Base-by-base conservation (phyloP, 2,329 filamentous ascomycete genomes). In the Pochonia chlamydosporia region DNA sequence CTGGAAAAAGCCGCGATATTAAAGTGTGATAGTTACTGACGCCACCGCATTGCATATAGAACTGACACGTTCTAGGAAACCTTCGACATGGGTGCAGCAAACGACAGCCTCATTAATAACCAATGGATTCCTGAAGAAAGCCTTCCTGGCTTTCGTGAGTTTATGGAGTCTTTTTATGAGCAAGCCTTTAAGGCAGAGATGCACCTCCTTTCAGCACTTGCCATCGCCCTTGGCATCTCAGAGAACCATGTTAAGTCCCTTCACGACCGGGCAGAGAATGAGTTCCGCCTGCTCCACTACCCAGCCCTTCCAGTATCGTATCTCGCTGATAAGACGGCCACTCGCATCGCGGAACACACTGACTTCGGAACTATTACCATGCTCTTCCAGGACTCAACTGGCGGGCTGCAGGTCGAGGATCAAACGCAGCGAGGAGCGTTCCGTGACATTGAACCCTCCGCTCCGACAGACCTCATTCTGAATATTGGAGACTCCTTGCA, bases 161-260 rank as follows among this genome's bases (percentile, higher is more conserved):
- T 60, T 21, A 60, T 59, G 56, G 59, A 81, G 44, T 64, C 66
- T 1, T 95, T 95, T 63, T 86, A 85, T 55, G 73, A 75, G 14
- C 74, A 14, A 66, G 95, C 31, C 85, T 95, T 64, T 72, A 78
- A 40, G 71, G 87, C 50, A 76, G n/a, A n/a, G n/a, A n/a, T n/a
- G n/a, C n/a, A n/a, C n/a, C n/a, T 92, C 24, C 90, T 93, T 81
- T 74, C 82, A 3, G 85, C 86, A 6, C 85, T 92, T 48, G 87
- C 86, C 1, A 68, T 89, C 13, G 88, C 85, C 0, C 79, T 92
- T 74, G 82, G 76, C 1, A 69, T 91, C 91, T 95, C 56, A 86
- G 92, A 56, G 59, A 65, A 6, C 58, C 75, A 39, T 80, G 84
- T 28, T 73, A 74, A 0, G 68, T 75, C 48, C 75, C 81, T 53